phyloP scores from a whole-genome alignment of 1,139 yeast genomes.

The Scheffersomyces titani region DNA sequence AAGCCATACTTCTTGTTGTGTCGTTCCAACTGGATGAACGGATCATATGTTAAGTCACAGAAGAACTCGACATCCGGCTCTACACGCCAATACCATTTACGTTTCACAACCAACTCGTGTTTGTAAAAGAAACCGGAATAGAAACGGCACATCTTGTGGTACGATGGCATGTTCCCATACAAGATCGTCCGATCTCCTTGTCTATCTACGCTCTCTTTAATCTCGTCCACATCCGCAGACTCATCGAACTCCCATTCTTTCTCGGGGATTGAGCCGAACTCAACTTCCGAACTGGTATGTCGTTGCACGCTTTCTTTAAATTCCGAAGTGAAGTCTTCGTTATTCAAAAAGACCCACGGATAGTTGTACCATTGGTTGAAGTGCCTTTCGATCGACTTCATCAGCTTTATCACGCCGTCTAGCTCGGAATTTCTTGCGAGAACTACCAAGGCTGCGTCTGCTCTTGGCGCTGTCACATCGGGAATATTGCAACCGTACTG shows the following conservation, averaged over 20 bases:
- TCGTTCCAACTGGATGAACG: conserved; percentile 76
- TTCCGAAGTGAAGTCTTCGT: conserved; percentile 66
- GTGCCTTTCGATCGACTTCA: conserved; percentile 75
- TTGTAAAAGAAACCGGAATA: conserved; percentile 77
- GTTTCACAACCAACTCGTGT: conserved; percentile 65
- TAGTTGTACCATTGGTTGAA: conserved; percentile 90
- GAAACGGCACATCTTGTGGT: conserved; percentile 73
- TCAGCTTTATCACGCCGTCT: conserved; percentile 65
- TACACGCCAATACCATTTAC: conserved; percentile 93
- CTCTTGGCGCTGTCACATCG: conserved; percentile 33
- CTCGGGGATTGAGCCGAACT: conserved; percentile 66
- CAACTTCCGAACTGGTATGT: conserved; percentile 57
- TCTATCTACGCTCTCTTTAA: conserved; percentile 54
- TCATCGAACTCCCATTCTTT: conserved; percentile 64
- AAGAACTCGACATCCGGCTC: conserved; percentile 89
- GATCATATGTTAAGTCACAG: conserved; percentile 91
- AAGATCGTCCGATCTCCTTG: conserved; percentile 82
- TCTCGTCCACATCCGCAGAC: conserved; percentile 27
- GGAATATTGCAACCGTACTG: conserved; percentile 53
- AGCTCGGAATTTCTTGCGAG: conserved; percentile 77
- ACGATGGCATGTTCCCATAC: conserved; percentile 78
- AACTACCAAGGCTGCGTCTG: conserved; percentile 83
- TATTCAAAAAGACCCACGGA: conserved; percentile 86
- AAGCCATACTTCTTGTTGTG: conserved; percentile 78
- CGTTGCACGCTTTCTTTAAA: conserved; percentile 54